Evolutionary conservation across 495 filamentous ascomycete species (phyloP).

Genomic region (Venustampulla echinocandica): DNA sequence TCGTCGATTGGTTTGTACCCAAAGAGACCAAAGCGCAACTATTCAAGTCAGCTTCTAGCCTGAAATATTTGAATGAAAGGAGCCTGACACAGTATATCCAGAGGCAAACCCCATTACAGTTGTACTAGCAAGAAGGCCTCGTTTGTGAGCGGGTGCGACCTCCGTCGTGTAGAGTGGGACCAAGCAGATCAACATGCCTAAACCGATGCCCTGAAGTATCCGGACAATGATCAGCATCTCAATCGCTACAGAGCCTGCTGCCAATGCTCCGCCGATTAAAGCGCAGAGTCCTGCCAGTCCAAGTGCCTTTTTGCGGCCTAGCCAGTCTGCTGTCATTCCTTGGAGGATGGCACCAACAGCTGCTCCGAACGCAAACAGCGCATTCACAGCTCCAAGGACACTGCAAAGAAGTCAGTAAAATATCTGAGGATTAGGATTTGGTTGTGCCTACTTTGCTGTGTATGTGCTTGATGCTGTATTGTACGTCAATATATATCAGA

Average conservation of each 20-base stretch:
- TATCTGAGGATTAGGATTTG: too few relatives aligned
- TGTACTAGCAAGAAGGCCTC: conserved; percentile 33
- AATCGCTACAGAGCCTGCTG: conserved; percentile 32
- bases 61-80: conserved; percentile 7
- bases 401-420: too few relatives aligned
- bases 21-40: conserved; percentile 4
- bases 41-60: conserved; percentile 6
- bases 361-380: conserved; percentile 38
- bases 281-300: conserved; percentile 36
- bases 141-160: conserved; percentile 28
- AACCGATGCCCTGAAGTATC: conserved; percentile 39
- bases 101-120: too few relatives aligned
- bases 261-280: conserved; percentile 37
- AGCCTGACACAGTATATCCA: too few relatives aligned
- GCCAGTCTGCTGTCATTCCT: conserved; percentile 36
- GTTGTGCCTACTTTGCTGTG: too few relatives aligned
- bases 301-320: conserved; percentile 37
- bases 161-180: conserved; percentile 37
- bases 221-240: conserved; percentile 43
- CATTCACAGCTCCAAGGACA: conserved; percentile 40
- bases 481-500: too few relatives aligned
- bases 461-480: too few relatives aligned
- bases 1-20: background rate
- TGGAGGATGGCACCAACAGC: conserved; percentile 35
- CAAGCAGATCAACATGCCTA: conserved; percentile 37